Evolutionary conservation across 148 eudicot species (phyloP).

Genomic region (Rhododendron ferrugineum): DNA sequence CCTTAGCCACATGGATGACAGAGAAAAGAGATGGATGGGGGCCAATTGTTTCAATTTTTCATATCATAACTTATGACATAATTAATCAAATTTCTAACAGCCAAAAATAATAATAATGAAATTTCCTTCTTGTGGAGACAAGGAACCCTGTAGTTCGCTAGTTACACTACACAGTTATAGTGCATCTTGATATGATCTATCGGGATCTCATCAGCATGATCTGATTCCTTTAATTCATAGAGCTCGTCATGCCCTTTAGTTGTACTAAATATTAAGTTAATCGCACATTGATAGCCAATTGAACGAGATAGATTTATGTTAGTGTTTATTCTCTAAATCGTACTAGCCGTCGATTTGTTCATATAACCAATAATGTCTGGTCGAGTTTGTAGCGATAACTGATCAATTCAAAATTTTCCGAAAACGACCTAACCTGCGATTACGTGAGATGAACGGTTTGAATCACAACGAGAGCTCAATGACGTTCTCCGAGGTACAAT

Average conservation of each 20-base stretch:
- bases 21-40: neutral
- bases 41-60: neutral
- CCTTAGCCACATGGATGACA: conserved; percentile 4
- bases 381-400: neutral
- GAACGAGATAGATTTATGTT: no score
- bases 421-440: no score
- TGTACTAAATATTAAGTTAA: no score
- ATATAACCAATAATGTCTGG: neutral
- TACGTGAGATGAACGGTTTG: neutral
- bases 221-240: neutral
- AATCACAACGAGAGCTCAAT: no score
- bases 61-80: neutral
- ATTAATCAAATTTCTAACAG: neutral
- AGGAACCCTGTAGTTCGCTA: neutral
- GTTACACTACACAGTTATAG: neutral
- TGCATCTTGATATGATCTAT: neutral
- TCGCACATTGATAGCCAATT: neutral
- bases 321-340: no score
- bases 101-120: no score
- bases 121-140: no score
- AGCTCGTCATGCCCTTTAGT: neutral
- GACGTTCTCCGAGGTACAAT: no score
- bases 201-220: neutral
- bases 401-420: no score
- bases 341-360: no score